These are phyloP conservation scores for Raphanus raphanistrum DNA, from an alignment of 345 rosid genomes.

Conservation along the genomic window DNA sequence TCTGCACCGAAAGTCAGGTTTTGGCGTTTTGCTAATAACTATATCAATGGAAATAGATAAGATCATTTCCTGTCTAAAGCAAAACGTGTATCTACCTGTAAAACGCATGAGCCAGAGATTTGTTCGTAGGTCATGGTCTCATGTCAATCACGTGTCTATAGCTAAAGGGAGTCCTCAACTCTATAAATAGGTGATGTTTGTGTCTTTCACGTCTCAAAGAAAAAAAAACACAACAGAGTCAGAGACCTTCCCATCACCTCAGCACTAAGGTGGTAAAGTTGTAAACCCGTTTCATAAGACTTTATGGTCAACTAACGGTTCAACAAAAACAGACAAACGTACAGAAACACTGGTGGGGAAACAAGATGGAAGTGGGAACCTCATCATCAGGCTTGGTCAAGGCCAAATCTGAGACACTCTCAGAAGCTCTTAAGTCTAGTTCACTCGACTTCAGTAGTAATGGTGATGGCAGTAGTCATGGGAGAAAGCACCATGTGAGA, in stretches of 20 bases:
- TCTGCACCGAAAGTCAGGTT: conserved; percentile 31
- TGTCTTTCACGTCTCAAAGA: neutral
- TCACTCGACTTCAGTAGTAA: conserved; percentile 41
- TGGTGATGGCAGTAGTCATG: conserved; percentile 33
- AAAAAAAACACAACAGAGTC: conserved; percentile 3
- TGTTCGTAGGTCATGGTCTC: conserved; percentile 33
- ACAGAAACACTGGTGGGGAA: neutral
- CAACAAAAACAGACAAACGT: neutral
- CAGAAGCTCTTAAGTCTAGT: conserved; percentile 64
- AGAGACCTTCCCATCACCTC: conserved; percentile 6
- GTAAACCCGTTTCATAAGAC: conserved; percentile 7
- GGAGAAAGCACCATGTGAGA: conserved; percentile 49
- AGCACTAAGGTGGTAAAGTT: conserved; percentile 20
- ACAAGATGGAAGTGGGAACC: conserved; percentile 34
- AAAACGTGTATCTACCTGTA: conserved; percentile 29
- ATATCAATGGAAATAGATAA: conserved; percentile 27
- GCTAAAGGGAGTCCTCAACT: conserved; percentile 32
- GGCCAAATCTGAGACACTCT: conserved; percentile 71
- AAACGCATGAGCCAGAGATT: conserved; percentile 35
- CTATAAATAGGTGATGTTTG: conserved; percentile 35
- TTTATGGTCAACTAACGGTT: neutral
- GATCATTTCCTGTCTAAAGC: conserved; percentile 32
- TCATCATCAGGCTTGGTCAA: conserved; percentile 54
- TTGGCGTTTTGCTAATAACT: conserved; percentile 32
- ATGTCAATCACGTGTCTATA: conserved; percentile 38